These are phyloP conservation scores for Dendrobium nobile DNA, from an alignment of 106 monocot genomes.

Conservation along the genomic window DNA sequence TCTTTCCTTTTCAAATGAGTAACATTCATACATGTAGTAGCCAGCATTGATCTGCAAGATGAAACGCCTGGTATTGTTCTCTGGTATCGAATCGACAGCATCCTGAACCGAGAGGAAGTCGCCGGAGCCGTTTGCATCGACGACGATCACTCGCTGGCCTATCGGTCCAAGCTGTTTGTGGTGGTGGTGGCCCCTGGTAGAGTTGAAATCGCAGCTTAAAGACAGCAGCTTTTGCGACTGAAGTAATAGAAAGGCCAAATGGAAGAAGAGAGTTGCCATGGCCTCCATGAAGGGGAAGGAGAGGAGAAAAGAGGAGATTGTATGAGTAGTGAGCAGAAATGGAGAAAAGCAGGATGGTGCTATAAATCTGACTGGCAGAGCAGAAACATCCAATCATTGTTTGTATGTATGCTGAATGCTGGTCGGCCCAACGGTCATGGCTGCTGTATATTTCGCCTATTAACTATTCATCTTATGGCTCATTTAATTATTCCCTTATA, in stretches of 20 bases:
- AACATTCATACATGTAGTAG: constrained; percentile 48
- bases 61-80: constrained; percentile 51
- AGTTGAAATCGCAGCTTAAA: constrained; percentile 17
- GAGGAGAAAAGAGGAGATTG: neutral
- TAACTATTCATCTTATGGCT: neutral
- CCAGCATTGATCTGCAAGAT: constrained; percentile 62
- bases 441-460: neutral
- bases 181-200: constrained; percentile 17
- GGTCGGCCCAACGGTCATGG: constrained; percentile 19
- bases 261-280: constrained; percentile 4
- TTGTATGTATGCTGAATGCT: constrained; percentile 1
- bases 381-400: neutral
- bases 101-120: constrained; percentile 80
- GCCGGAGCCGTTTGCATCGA: constrained; percentile 64
- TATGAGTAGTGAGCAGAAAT: neutral
- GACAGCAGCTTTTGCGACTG: constrained; percentile 5
- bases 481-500: neutral
- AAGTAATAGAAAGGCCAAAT: constrained; percentile 14
- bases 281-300: neutral
- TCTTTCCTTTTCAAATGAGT: neutral
- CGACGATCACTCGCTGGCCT: constrained; percentile 39
- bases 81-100: constrained; percentile 70
- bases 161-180: constrained; percentile 45
- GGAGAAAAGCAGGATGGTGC: neutral
- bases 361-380: neutral